Conservation (phyloP, 1,139 yeast species). For the Yamadazyma songkhlaensis region DNA sequence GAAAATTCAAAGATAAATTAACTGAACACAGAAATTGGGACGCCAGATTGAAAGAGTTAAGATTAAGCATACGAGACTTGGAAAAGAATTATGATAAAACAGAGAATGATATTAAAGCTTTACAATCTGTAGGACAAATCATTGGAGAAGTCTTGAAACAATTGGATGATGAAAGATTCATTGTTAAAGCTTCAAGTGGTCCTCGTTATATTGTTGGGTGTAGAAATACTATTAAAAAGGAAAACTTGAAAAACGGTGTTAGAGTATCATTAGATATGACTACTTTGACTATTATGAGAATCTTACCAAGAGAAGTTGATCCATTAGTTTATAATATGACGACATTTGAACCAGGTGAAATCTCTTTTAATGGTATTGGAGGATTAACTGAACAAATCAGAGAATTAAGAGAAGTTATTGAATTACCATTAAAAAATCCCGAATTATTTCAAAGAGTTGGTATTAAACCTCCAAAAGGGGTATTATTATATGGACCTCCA, state of each 20-base stretch:
- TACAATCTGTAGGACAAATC: slow-evolving; percentile 96
- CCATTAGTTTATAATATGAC: slow-evolving; percentile 99
- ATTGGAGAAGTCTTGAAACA: slow-evolving; percentile 97
- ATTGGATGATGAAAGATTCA: slow-evolving; percentile 90
- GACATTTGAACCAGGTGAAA: slow-evolving; percentile 93
- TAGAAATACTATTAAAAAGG: slow-evolving; percentile 86
- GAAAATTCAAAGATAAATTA: slow-evolving; percentile 78
- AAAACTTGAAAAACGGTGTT: slow-evolving; percentile 84
- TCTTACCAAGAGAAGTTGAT: slow-evolving; percentile 96
- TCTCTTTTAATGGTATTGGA: slow-evolving; percentile 94
- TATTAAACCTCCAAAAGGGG: slow-evolving; percentile 98
- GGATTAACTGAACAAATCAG: slow-evolving; percentile 95
- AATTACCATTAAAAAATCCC: slow-evolving; percentile 94
- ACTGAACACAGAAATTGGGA: slow-evolving; percentile 96
- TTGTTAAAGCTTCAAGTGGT: slow-evolving; percentile 96
- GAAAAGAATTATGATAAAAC: slow-evolving; percentile 88
- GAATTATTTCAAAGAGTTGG: slow-evolving; percentile 95
- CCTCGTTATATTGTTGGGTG: slow-evolving; percentile 98
- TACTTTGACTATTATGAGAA: slow-evolving; percentile 95
- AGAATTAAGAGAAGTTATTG: slow-evolving; percentile 96
- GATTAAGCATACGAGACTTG: slow-evolving; percentile 79
- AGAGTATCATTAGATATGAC: slow-evolving; percentile 98
- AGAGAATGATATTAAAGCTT: slow-evolving; percentile 94
- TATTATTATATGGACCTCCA: slow-evolving; percentile 96
- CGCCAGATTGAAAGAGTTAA: slow-evolving; percentile 79